A percentile compares a stretch with the other conserved stretches of the same genome.
These are phyloP conservation scores for Hypoxylon subgilvum DNA, from an alignment of 495 filamentous ascomycete genomes.

Conservation along the genomic window DNA sequence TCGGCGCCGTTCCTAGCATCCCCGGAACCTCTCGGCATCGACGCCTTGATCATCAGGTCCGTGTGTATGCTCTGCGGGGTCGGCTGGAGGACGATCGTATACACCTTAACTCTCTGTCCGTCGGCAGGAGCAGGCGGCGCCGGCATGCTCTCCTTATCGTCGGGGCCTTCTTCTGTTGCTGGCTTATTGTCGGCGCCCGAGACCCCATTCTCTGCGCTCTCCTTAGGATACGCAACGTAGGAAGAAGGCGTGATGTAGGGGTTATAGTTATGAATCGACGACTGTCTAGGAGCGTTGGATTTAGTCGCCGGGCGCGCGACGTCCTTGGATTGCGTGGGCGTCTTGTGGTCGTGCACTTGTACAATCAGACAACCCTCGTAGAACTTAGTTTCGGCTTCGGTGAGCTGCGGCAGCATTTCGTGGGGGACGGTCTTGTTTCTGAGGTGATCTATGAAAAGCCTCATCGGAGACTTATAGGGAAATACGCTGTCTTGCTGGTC, in stretches of 20 bases:
- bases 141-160: constrained; percentile 59
- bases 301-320: constrained; percentile 61
- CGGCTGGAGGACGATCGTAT: constrained; percentile 83
- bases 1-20: constrained; percentile 57
- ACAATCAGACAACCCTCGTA: constrained; percentile 98
- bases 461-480: constrained; percentile 89
- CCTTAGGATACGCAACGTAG: constrained; percentile 77
- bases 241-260: constrained; percentile 86
- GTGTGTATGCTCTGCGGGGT: constrained; percentile 74
- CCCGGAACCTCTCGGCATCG: constrained; percentile 62
- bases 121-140: constrained; percentile 53
- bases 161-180: constrained; percentile 27
- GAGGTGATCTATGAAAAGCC: constrained; percentile 75
- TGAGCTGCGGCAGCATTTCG: constrained; percentile 63
- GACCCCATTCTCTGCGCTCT: constrained; percentile 47
- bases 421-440: constrained; percentile 57
- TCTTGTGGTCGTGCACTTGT: constrained; percentile 83
- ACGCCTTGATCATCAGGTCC: constrained; percentile 77
- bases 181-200: constrained; percentile 46
- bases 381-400: constrained; percentile 72
- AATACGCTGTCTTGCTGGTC: constrained; percentile 94
- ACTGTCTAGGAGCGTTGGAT: constrained; percentile 67
- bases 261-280: constrained; percentile 90
- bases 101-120: constrained; percentile 64
- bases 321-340: constrained; percentile 63